Conservation (phyloP, 768 basidiomycete genomes). For the Collybiopsis luxurians region DNA sequence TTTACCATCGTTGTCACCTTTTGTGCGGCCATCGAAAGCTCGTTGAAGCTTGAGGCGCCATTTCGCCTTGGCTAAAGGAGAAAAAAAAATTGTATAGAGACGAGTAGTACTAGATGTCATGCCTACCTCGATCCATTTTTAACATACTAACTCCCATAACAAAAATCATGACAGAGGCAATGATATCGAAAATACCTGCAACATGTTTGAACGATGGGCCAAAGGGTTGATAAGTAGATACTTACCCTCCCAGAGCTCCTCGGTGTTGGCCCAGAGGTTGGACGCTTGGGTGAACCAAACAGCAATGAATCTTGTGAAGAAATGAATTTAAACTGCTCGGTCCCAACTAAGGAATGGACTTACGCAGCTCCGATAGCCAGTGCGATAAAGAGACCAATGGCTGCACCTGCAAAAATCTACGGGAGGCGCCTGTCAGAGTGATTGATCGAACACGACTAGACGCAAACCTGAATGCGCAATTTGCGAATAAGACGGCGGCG, state of each 20-base stretch:
- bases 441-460: not conserved
- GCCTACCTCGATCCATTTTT: slow-evolving; percentile 76
- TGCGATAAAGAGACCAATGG: slow-evolving; percentile 73
- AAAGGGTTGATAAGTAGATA: slow-evolving; percentile 10
- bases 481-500: slow-evolving; percentile 55
- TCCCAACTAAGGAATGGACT: slow-evolving; percentile 11
- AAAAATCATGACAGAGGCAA: slow-evolving; percentile 82
- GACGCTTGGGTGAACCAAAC: slow-evolving; percentile 92
- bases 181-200: slow-evolving; percentile 64
- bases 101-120: not conserved
- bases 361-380: slow-evolving; percentile 80
- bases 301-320: slow-evolving; percentile 61
- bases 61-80: slow-evolving; percentile 68
- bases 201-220: not conserved
- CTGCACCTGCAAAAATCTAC: slow-evolving; percentile 77
- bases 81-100: not conserved
- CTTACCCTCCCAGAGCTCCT: slow-evolving; percentile 90
- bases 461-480: slow-evolving; percentile 61
- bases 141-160: slow-evolving; percentile 94
- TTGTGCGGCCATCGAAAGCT: slow-evolving; percentile 58
- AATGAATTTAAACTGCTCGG: not conserved
- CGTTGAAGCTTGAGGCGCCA: slow-evolving; percentile 88
- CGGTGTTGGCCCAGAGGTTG: slow-evolving; percentile 81
- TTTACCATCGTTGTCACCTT: slow-evolving; percentile 40
- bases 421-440: too few species aligned